These are phyloP conservation scores for Aspergillus sclerotioniger DNA, from an alignment of 495 filamentous ascomycete genomes.

Conservation along the genomic window DNA sequence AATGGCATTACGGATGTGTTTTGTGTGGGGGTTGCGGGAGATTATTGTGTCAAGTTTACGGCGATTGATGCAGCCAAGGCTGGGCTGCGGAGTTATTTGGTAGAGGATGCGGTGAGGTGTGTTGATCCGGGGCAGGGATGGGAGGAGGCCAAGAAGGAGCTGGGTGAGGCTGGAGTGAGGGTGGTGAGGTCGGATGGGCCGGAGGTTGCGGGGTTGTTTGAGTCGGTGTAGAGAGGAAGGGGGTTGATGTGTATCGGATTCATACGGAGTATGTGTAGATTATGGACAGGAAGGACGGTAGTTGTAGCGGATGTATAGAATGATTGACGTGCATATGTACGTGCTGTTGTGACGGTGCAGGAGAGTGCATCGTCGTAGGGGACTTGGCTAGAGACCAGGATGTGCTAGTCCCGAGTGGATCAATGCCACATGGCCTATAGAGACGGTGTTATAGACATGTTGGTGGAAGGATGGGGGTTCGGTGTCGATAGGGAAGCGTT, in stretches of 20 bases:
- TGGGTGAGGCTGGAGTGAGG: constrained; percentile 52
- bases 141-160: constrained; percentile 53
- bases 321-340: background rate
- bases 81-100: constrained; percentile 73
- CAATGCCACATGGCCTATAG: constrained; percentile 16
- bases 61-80: constrained; percentile 72
- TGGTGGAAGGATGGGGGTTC: background rate
- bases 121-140: constrained; percentile 60
- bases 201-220: constrained; percentile 43
- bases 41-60: constrained; percentile 84
- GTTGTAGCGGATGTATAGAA: background rate
- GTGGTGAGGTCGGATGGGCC: constrained; percentile 49
- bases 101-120: constrained; percentile 74
- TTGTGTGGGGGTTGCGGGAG: constrained; percentile 79
- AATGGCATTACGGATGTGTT: constrained; percentile 71
- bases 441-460: background rate
- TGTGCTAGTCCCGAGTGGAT: background rate
- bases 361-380: background rate
- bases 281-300: no score
- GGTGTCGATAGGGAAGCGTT: background rate
- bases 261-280: no score
- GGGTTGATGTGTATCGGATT: no score
- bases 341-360: background rate
- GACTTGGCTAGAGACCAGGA: background rate
- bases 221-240: background rate